phyloP scores from a whole-genome alignment of 2,329 filamentous ascomycete species.

The Aspergillus intermedius region DNA sequence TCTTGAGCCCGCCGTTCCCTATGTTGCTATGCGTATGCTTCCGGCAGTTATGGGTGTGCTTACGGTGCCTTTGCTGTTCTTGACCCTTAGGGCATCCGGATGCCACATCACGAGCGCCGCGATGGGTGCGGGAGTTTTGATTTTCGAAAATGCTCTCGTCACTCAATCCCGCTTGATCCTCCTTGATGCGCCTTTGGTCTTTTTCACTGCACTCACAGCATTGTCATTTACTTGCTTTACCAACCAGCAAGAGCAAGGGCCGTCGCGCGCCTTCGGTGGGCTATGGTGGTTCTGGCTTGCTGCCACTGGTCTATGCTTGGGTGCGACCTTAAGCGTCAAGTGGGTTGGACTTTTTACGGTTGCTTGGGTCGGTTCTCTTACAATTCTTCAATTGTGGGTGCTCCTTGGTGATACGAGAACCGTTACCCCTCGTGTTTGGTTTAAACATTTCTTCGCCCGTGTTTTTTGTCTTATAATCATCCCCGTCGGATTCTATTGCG shows the following conservation, averaged over 20 bases:
- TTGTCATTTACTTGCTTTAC: slow-evolving; percentile 88
- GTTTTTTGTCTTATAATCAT: slow-evolving; percentile 88
- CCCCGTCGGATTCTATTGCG: slow-evolving; percentile 83
- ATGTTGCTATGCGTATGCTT: slow-evolving; percentile 93
- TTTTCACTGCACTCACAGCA: slow-evolving; percentile 86
- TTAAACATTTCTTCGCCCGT: slow-evolving; percentile 90
- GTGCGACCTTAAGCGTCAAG: slow-evolving; percentile 90
- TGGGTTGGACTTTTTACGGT: slow-evolving; percentile 99
- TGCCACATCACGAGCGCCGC: slow-evolving; percentile 80
- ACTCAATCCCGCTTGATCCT: slow-evolving; percentile 94
- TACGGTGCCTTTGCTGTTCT: slow-evolving; percentile 84
- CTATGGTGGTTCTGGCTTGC: slow-evolving; percentile 98
- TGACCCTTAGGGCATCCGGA: slow-evolving; percentile 84
- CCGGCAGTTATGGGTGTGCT: slow-evolving; percentile 84
- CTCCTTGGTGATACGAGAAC: slow-evolving; percentile 82
- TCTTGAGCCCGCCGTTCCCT: slow-evolving; percentile 85
- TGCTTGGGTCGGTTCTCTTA: slow-evolving; percentile 92
- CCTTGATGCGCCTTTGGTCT: slow-evolving; percentile 88
- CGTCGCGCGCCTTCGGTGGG: slow-evolving; percentile 75
- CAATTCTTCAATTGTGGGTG: slow-evolving; percentile 88
- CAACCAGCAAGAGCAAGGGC: slow-evolving; percentile 93
- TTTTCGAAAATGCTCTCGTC: slow-evolving; percentile 93
- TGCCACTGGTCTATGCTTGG: slow-evolving; percentile 78
- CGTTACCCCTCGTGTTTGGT: slow-evolving; percentile 76
- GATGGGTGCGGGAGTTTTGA: slow-evolving; percentile 77